phyloP scores from a whole-genome alignment of 108 stramenopile genomes.

The Skeletonema potamos region DNA sequence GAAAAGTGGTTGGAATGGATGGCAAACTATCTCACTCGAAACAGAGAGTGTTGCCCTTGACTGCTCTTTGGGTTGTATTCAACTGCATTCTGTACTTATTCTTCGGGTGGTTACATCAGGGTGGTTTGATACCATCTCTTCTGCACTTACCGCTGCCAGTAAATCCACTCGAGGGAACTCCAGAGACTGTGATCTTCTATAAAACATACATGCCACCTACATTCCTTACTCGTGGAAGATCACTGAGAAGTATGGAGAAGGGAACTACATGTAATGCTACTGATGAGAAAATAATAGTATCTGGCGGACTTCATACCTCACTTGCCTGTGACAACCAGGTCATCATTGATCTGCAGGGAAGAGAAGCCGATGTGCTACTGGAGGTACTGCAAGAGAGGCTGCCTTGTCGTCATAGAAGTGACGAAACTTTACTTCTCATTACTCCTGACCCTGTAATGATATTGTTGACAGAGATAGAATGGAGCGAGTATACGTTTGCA shows the following conservation, averaged over 20 bases:
- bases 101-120: slow-evolving; percentile 78
- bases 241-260: not conserved
- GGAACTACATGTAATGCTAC: not conserved
- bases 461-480: slow-evolving; percentile 1
- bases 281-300: not conserved
- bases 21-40: not conserved
- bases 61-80: slow-evolving; percentile 58
- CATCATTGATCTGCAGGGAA: slow-evolving; percentile 45
- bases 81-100: slow-evolving; percentile 60
- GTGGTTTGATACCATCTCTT: slow-evolving; percentile 54
- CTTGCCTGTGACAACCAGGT: not conserved
- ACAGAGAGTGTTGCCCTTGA: not conserved
- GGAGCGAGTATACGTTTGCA: slow-evolving; percentile 25
- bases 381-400: slow-evolving; percentile 10
- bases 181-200: slow-evolving; percentile 50
- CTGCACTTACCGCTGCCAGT: slow-evolving; percentile 10
- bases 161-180: not conserved
- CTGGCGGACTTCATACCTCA: not conserved
- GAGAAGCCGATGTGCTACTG: slow-evolving; percentile 29
- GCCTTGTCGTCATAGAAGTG: not conserved
- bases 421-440: slow-evolving; percentile 2
- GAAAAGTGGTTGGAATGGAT: slow-evolving; percentile 3
- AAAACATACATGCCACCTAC: slow-evolving; percentile 84
- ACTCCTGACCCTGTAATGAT: slow-evolving; percentile 19
- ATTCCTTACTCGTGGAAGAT: slow-evolving; percentile 44